Evolutionary conservation across 768 basidiomycete genomes (phyloP).

Genomic region (Phlegmacium glaucopus): DNA sequence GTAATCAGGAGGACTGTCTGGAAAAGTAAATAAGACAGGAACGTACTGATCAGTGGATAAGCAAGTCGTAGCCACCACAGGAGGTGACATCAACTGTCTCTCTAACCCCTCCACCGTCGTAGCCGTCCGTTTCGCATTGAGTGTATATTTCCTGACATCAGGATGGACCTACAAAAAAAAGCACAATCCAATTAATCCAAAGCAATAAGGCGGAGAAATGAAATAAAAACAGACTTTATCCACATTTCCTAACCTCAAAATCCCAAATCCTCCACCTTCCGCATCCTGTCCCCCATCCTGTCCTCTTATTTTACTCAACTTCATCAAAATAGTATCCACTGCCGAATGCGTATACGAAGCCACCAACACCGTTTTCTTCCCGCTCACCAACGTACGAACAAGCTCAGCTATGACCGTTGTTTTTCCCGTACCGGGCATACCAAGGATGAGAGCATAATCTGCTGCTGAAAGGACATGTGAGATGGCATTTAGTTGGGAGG

Average conservation of each 20-base stretch:
- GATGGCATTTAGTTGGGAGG: slow-evolving; percentile 70
- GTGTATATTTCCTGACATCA: slow-evolving; percentile 67
- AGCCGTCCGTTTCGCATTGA: slow-evolving; percentile 51
- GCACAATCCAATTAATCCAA: neutral
- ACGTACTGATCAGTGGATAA: slow-evolving; percentile 91
- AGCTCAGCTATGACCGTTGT: slow-evolving; percentile 92
- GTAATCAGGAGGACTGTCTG: neutral
- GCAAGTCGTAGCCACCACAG: slow-evolving; percentile 95
- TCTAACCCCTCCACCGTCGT: slow-evolving; percentile 82
- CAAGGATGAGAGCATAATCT: slow-evolving; percentile 90
- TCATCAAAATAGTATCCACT: slow-evolving; percentile 93
- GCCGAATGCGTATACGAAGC: slow-evolving; percentile 97
- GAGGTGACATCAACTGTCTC: slow-evolving; percentile 78
- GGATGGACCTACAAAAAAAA: slow-evolving; percentile 67
- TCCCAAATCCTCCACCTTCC: slow-evolving; percentile 50
- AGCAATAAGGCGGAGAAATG: too few species aligned
- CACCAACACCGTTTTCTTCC: slow-evolving; percentile 85
- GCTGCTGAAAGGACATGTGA: slow-evolving; percentile 69
- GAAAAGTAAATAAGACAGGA: neutral
- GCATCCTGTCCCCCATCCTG: slow-evolving; percentile 7
- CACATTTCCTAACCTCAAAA: slow-evolving; percentile 83
- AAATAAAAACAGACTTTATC: slow-evolving; percentile 67
- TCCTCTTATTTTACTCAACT: slow-evolving; percentile 52
- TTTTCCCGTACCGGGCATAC: slow-evolving; percentile 99
- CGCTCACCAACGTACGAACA: slow-evolving; percentile 71